Conservation (phyloP, 2,329 filamentous ascomycete genomes). For the Colletotrichum eremochloae region DNA sequence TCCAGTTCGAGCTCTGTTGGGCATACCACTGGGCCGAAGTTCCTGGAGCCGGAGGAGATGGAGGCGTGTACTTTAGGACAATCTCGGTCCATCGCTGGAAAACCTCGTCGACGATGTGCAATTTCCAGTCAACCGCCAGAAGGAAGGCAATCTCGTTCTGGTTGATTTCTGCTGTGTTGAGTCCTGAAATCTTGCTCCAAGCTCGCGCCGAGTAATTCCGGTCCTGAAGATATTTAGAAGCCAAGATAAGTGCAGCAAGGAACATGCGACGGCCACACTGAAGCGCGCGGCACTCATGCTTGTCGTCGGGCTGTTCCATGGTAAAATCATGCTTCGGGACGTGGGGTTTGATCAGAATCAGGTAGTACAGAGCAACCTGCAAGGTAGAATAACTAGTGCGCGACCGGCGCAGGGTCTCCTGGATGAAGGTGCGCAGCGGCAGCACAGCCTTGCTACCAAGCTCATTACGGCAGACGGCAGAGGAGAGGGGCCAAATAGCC, state of each 20-base stretch:
- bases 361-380: constrained; percentile 95
- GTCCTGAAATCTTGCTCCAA: constrained; percentile 99
- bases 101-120: constrained; percentile 89
- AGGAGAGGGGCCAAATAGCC: constrained; percentile 95
- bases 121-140: constrained; percentile 89
- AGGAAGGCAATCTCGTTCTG: constrained; percentile 96
- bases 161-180: constrained; percentile 94
- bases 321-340: constrained; percentile 88
- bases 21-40: constrained; percentile 57
- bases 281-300: constrained; percentile 80
- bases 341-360: constrained; percentile 92
- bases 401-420: constrained; percentile 94
- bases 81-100: constrained; percentile 97
- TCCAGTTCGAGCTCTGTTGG: constrained; percentile 68
- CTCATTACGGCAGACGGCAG: constrained; percentile 81
- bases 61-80: constrained; percentile 85
- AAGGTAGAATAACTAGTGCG: constrained; percentile 97
- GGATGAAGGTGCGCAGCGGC: constrained; percentile 94
- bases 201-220: constrained; percentile 97
- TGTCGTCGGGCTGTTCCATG: constrained; percentile 84
- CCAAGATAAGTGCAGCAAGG: constrained; percentile 91
- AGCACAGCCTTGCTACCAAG: constrained; percentile 82
- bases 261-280: constrained; percentile 99
- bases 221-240: constrained; percentile 98
- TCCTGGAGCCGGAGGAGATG: constrained; percentile 68